Evolutionary conservation across 768 basidiomycete genomes (phyloP), one percentile per base, ranked within the genome.

Genomic region (Rhodotorula graminis): DNA sequence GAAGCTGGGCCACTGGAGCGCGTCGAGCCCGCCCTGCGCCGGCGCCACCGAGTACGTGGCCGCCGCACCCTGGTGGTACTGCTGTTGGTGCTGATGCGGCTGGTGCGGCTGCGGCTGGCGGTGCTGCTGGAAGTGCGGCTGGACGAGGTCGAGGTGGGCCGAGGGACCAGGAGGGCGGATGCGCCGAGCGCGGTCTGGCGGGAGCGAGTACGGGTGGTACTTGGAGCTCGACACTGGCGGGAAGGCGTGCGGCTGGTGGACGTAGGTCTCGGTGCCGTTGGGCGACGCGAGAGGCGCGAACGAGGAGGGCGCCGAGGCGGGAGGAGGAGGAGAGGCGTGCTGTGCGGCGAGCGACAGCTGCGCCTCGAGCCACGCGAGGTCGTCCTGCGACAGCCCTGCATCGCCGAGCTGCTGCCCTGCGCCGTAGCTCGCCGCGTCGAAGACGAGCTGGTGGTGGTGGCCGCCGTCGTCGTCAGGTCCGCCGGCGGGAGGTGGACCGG

Each of bases 191-290:
- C 66, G 59, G 19, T 67, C 66, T 1, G 58, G 10, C 18, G 65
- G 65, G 9, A 66, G 66, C 58, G 61, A 63, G 59, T 72, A 72
- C 12, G 71, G 71, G 37, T 72, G 71, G n/a, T 68, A 72, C 6
- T 67, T 40, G 9, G 66, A 59, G 7, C 4, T 31, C 0, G 71
- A 72, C 29, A 72, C 64, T 29, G 71, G 71, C 14, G 71, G 71
- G 31, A 72, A 72, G 12, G 71, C 71, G 40, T 72, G 63, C 5
- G 69, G 69, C 18, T 61, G 60, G 18, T n/a, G 27, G 9, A 44
- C 23, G 40, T 27, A 37, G 21, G 27, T 9, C n/a, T 62, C 46
- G 18, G 21, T 44, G 40, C 7, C 23, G 14, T 16, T 23, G 25
- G 27, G 50, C 37, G 40, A 23, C 33, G 50, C 37, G 47, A 37